Percentiles rank a stretch among this genome's conserved stretches.
Evolutionary conservation across 2,329 filamentous ascomycete genomes (phyloP).

Genomic region (Alternaria longipes): DNA sequence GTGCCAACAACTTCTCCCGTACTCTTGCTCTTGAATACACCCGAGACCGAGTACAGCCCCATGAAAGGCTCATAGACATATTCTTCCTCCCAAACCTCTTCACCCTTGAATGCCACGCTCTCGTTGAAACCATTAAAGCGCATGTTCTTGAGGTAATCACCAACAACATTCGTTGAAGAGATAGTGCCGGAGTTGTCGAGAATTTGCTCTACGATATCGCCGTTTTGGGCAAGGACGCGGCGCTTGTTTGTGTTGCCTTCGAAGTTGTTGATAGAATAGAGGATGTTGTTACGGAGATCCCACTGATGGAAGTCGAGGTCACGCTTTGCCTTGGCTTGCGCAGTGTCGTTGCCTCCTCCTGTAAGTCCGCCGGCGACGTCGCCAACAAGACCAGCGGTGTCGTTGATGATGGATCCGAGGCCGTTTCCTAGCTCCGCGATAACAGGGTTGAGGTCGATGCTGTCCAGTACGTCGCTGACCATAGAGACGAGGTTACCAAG

Average conservation of each 20-base stretch:
- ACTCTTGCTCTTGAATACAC: slow-evolving; percentile 60
- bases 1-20: slow-evolving; percentile 61
- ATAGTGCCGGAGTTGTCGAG: slow-evolving; percentile 65
- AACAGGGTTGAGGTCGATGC: slow-evolving; percentile 69
- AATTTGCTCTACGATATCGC: slow-evolving; percentile 63
- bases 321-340: slow-evolving; percentile 35
- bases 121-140: slow-evolving; percentile 62
- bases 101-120: slow-evolving; percentile 52
- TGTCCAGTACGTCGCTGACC: slow-evolving; percentile 66
- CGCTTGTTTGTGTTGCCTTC: slow-evolving; percentile 63
- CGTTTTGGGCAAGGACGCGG: slow-evolving; percentile 64
- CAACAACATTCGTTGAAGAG: slow-evolving; percentile 56
- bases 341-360: slow-evolving; percentile 16
- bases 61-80: slow-evolving; percentile 64
- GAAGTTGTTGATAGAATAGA: slow-evolving; percentile 70
- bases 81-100: slow-evolving; percentile 61
- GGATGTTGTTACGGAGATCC: slow-evolving; percentile 65
- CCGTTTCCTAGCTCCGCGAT: slow-evolving; percentile 64
- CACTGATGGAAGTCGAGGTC: slow-evolving; percentile 51
- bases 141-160: slow-evolving; percentile 63
- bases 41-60: slow-evolving; percentile 57
- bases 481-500: slow-evolving; percentile 68
- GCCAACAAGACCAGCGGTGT: slow-evolving; percentile 38
- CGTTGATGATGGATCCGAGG: slow-evolving; percentile 60
- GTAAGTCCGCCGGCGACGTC: slow-evolving; percentile 32